Percentiles rank a stretch among this genome's conserved stretches.
Conservation (phyloP, 805 yeast species). For the Candida railenensis region DNA sequence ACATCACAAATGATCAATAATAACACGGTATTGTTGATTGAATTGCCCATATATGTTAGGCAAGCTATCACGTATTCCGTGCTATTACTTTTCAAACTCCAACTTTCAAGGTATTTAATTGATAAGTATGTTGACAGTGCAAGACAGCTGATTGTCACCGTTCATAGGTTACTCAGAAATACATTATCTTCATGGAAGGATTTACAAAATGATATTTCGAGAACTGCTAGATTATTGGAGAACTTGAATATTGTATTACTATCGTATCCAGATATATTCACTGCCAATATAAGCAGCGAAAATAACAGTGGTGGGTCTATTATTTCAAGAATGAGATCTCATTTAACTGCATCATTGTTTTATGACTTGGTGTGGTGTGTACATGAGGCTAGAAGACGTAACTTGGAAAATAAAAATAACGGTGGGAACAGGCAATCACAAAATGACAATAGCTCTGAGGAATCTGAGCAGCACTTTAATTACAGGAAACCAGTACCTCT, state of each 20-base stretch:
- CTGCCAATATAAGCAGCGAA: slow-evolving; percentile 9
- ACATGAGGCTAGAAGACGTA: slow-evolving; percentile 86
- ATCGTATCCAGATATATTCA: slow-evolving; percentile 80
- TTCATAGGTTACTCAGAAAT: slow-evolving; percentile 82
- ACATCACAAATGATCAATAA: slow-evolving; percentile 59
- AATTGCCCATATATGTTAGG: slow-evolving; percentile 81
- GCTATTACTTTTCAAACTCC: slow-evolving; percentile 74
- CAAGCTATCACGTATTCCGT: slow-evolving; percentile 85
- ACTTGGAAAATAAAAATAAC: slow-evolving; percentile 31
- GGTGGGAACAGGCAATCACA: slow-evolving; percentile 6
- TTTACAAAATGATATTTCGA: slow-evolving; percentile 83
- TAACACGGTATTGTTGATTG: slow-evolving; percentile 69
- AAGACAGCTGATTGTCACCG: slow-evolving; percentile 89
- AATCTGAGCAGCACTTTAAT: slow-evolving; percentile 8
- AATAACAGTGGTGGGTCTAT: slow-evolving; percentile 39
- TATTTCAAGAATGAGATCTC: slow-evolving; percentile 86
- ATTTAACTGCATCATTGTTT: slow-evolving; percentile 84
- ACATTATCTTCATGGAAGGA: slow-evolving; percentile 90
- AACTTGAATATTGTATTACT: slow-evolving; percentile 83
- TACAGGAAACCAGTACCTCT: slow-evolving; percentile 59
- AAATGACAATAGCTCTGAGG: slow-evolving; percentile 5
- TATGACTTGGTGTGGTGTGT: slow-evolving; percentile 93
- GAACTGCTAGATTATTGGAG: slow-evolving; percentile 89
- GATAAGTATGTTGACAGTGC: slow-evolving; percentile 83
- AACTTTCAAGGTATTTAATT: slow-evolving; percentile 69